phyloP scores from a whole-genome alignment of 331 rosid genomes.

The Saraca asoca region DNA sequence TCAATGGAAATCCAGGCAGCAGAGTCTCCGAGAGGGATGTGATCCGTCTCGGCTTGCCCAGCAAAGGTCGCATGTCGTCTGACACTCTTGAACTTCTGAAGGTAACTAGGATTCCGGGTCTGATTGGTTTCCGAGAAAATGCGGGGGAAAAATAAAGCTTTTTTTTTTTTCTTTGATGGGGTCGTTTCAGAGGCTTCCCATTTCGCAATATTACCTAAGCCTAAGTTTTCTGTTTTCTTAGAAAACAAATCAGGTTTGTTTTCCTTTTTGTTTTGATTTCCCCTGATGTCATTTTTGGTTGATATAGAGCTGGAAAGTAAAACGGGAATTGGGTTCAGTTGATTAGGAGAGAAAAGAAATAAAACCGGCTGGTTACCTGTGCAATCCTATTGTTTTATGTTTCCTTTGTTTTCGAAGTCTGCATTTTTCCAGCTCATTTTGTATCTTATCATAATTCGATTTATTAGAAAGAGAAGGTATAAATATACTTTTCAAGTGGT shows the following conservation, averaged over 20 bases:
- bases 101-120: conserved; percentile 35
- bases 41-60: conserved; percentile 88
- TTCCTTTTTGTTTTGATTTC: neutral
- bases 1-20: conserved; percentile 46
- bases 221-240: neutral
- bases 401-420: no score
- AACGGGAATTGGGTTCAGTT: neutral
- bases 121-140: conserved; percentile 15
- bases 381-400: no score
- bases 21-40: conserved; percentile 42
- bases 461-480: neutral
- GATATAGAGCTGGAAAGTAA: neutral
- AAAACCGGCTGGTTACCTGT: no score
- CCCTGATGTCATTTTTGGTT: neutral
- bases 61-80: conserved; percentile 91
- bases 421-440: no score
- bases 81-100: conserved; percentile 88
- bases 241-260: neutral
- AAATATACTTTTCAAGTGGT: neutral
- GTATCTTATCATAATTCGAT: no score
- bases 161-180: neutral
- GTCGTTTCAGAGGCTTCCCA: neutral
- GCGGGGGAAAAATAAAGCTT: neutral
- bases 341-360: neutral
- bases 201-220: neutral